A percentile compares a stretch with the other conserved stretches of the same genome.
These are phyloP conservation scores for Gnomoniopsis smithogilvyi DNA, from an alignment of 2,329 filamentous ascomycete genomes.

Conservation along the genomic window DNA sequence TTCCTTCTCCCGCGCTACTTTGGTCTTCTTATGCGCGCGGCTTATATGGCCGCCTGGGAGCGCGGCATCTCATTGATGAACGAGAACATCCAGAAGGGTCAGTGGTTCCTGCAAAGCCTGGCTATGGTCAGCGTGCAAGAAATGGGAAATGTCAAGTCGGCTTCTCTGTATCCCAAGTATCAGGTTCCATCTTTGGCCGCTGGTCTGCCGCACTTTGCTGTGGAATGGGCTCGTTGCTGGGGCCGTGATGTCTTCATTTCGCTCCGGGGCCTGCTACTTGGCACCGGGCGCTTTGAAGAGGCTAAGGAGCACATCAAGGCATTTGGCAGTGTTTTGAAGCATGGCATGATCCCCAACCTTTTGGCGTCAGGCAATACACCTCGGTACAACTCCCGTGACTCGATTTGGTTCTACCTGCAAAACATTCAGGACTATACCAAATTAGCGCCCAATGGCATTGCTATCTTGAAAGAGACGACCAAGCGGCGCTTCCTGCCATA, in stretches of 20 bases:
- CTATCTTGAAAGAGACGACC: conserved; percentile 72
- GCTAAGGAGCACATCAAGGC: conserved; percentile 92
- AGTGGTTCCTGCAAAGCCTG: conserved; percentile 84
- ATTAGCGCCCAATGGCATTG: conserved; percentile 73
- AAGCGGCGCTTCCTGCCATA: conserved; percentile 88
- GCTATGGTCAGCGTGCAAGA: conserved; percentile 91
- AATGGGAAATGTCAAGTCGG: conserved; percentile 84
- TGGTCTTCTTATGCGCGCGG: conserved; percentile 80
- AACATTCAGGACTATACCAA: conserved; percentile 90
- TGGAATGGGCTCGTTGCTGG: conserved; percentile 95
- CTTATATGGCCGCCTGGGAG: conserved; percentile 80
- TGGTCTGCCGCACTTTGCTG: conserved; percentile 89
- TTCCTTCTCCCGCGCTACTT: conserved; percentile 94
- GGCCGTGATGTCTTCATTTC: conserved; percentile 97
- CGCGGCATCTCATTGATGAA: conserved; percentile 77
- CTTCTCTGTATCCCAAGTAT: conserved; percentile 84
- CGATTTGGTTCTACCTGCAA: conserved; percentile 97
- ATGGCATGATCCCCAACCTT: conserved; percentile 97
- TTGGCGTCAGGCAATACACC: conserved; percentile 81
- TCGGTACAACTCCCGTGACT: conserved; percentile 93
- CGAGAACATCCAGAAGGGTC: conserved; percentile 71
- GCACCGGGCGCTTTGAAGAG: conserved; percentile 82
- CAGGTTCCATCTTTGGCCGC: conserved; percentile 84
- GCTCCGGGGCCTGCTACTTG: conserved; percentile 84
- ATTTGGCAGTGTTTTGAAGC: conserved; percentile 94